These are phyloP conservation scores for Ustilago xerochloae DNA, from an alignment of 1,284 basidiomycete species.

Conservation along the genomic window DNA sequence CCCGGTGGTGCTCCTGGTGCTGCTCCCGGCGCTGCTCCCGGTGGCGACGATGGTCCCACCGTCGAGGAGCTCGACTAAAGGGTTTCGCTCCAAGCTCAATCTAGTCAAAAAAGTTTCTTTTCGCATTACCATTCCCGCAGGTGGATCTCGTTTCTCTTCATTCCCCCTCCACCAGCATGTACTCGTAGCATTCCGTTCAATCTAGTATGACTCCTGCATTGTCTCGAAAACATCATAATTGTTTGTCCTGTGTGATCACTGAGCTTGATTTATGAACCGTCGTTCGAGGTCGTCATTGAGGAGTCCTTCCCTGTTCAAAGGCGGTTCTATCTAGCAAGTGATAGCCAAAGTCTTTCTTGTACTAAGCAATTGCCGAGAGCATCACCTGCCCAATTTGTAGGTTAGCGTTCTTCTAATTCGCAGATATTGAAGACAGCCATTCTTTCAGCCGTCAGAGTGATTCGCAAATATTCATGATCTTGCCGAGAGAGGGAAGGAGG, in stretches of 20 bases:
- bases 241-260: neutral
- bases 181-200: slow-evolving; percentile 47
- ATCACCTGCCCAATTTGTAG: too few relatives aligned
- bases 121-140: slow-evolving; percentile 13
- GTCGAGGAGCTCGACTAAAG: slow-evolving; percentile 83
- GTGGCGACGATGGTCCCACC: slow-evolving; percentile 79
- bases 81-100: slow-evolving; percentile 7
- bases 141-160: slow-evolving; percentile 31
- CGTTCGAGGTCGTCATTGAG: too few relatives aligned
- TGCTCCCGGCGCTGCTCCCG: slow-evolving; percentile 56
- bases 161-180: slow-evolving; percentile 39
- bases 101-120: slow-evolving; percentile 5
- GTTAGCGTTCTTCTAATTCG: too few relatives aligned
- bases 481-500: neutral
- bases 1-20: slow-evolving; percentile 70
- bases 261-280: too few relatives aligned
- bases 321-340: too few relatives aligned
- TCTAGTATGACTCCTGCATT: slow-evolving; percentile 38
- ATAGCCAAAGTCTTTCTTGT: neutral
- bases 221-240: slow-evolving; percentile 2
- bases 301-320: too few relatives aligned
- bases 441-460: too few relatives aligned
- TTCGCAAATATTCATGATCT: too few relatives aligned
- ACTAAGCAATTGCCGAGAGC: too few relatives aligned
- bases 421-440: too few relatives aligned